Base-by-base conservation (phyloP, 2,329 filamentous ascomycete species). In the Colletotrichum coccodes region DNA sequence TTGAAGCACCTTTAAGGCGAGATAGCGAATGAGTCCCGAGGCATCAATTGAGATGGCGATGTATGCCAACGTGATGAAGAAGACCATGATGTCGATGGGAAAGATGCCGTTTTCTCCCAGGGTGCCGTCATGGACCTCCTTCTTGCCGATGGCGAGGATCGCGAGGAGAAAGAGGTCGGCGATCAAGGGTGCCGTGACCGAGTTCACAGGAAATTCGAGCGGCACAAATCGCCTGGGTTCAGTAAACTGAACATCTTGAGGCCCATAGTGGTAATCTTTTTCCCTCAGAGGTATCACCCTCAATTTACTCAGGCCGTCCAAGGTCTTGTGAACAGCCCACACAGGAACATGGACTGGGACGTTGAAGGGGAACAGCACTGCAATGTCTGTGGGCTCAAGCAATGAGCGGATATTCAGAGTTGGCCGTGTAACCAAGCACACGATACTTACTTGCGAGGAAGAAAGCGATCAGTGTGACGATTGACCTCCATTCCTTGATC, bases 41-140 rank as follows among this genome's bases (percentile, higher is more conserved):
- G 92, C 91, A 71, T 94, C 92, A 68, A 94, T 92, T 0, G 91
- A 93, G 52, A 94, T 92, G 53, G 92, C 91, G 68, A 94, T 93
- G 73, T 94, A 94, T 3, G 92, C 91, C 49, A 93, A 77, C 0
- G 90, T 92, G 49, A 94, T 82, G 79, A 94, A 94, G 79, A 94
- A 94, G 18, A 84, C 80, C 90, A 94, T 92, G 70, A 93, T 93
- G 69, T 94, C 91, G 72, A 92, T 85, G 0, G 91, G 91, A 2
- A 83, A 83, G 72, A 94, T 94, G 73, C 89, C 83, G 73, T 92
- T 81, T 1, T 89, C 83, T 0, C 91, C 91, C 8, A 92, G 77
- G 0, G 89, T 93, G 2, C 91, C 92, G 73, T 88, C 91, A n/a
- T 86, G 82, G 0, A 94, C 90, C 78, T 94, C 92, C 64, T 85